Percentiles rank a stretch among this genome's conserved stretches.
Evolutionary conservation across 371 early-diverging fungal genomes (phyloP).

Genomic region (Rhizomucor pusillus): DNA sequence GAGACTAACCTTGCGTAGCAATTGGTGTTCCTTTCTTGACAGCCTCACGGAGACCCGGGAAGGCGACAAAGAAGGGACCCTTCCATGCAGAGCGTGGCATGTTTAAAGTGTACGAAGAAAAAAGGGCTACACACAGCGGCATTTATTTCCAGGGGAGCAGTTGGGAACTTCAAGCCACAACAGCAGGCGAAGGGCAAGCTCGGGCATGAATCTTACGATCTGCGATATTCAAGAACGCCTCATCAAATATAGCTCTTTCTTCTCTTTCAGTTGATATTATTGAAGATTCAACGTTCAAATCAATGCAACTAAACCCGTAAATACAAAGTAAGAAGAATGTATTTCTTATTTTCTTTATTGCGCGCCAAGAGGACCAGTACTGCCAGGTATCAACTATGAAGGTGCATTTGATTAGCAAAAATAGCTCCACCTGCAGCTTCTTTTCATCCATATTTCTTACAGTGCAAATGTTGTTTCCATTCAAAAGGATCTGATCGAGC

Average conservation of each 20-base stretch:
- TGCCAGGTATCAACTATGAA: constrained; percentile 44
- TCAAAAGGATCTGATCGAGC: constrained; percentile 87
- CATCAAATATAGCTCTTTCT: too few species aligned
- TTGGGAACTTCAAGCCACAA: too few species aligned
- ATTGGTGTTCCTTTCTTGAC: constrained; percentile 49
- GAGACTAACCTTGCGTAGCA: constrained; percentile 55
- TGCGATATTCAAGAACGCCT: too few species aligned
- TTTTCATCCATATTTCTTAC: constrained; percentile 39
- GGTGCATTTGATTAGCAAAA: neutral
- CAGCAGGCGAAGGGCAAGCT: too few species aligned
- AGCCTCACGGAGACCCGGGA: constrained; percentile 59
- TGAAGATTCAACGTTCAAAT: too few species aligned
- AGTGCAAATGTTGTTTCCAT: constrained; percentile 96
- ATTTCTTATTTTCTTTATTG: neutral
- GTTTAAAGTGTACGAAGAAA: neutral
- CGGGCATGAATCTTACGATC: too few species aligned
- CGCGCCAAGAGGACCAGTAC: constrained; percentile 20
- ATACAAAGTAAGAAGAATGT: too few species aligned
- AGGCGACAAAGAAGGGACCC: constrained; percentile 89
- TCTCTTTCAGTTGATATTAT: too few species aligned
- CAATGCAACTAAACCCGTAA: too few species aligned
- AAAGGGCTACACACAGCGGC: too few species aligned
- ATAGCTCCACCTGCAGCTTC: neutral
- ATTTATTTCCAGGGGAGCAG: too few species aligned
- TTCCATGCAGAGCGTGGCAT: constrained; percentile 93